Base-by-base conservation (phyloP, 2,329 filamentous ascomycete genomes). In the Pseudocercospora macadamiae region DNA sequence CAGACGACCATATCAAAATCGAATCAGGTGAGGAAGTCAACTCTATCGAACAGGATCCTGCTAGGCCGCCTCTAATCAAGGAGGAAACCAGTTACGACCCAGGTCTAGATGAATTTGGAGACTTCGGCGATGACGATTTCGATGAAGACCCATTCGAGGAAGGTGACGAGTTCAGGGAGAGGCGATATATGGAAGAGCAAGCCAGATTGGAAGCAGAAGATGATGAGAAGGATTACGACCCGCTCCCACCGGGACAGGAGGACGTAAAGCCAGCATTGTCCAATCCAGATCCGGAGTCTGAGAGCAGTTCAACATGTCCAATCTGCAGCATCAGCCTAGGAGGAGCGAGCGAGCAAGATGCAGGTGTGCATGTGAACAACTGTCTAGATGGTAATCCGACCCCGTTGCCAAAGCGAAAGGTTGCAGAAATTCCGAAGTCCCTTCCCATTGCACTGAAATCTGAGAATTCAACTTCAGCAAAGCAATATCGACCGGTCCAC, bases 311-410 rank as follows among this genome's bases (percentile, higher is more conserved):
- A 4, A 71, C 75, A 21, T 97, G 93, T 72, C 93, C 93, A 1
- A 87, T 97, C 25, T 97, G 95, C 73, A 84, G 83, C 66, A 79
- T 80, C 1, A 85, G 76, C 63, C 78, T 97, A 30, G 76, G 73
- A 14, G 87, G 86, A 0, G 73, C 75, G 18, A 55, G 71, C 76
- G 60, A 85, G 57, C 72, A 92, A 71, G 85, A 93, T 66, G 89
- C 87, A 8, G 89, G 89, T 5, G 77, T 88, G 1, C 95, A 99
- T 73, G 95, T 99, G 64, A 99, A 99, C 72, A 86, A 88, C 8
- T 99, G 95, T 74, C 80, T 99, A 2, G 95, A 99, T 71, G 91
- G 91, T 1, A 89, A 89, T 45, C 84, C 89, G 4, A 82, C 86
- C 44, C 83, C 87, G 1, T 68, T 89, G 12, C 82, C 73, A 28